A percentile compares a stretch with the other conserved stretches of the same genome.
These are phyloP conservation scores for Brasenia schreberi DNA, from an alignment of 164 flowering plant genomes.

Conservation along the genomic window DNA sequence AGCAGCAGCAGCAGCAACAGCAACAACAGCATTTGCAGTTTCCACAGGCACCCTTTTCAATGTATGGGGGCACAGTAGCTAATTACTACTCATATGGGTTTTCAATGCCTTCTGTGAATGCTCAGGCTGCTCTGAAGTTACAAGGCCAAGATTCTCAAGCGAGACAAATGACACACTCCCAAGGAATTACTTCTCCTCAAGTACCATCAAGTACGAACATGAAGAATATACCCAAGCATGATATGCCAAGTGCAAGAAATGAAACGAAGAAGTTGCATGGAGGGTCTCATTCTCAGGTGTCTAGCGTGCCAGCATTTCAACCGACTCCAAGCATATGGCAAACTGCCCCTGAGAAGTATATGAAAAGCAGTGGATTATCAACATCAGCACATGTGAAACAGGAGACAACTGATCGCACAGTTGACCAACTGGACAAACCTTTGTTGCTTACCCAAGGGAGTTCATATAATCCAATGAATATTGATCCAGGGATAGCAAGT, in stretches of 20 bases:
- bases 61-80: slow-evolving; percentile 40
- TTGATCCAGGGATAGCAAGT: slow-evolving; percentile 31
- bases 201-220: slow-evolving; percentile 23
- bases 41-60: slow-evolving; percentile 45
- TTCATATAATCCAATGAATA: slow-evolving; percentile 21
- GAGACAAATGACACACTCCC: slow-evolving; percentile 45
- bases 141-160: slow-evolving; percentile 51
- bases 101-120: slow-evolving; percentile 33
- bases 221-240: slow-evolving; percentile 30
- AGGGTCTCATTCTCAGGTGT: slow-evolving; percentile 35
- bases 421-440: slow-evolving; percentile 44
- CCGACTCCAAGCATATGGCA: slow-evolving; percentile 46
- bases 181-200: slow-evolving; percentile 28
- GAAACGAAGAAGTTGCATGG: slow-evolving; percentile 49
- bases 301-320: slow-evolving; percentile 32
- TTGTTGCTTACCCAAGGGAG: slow-evolving; percentile 22
- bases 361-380: slow-evolving; percentile 14
- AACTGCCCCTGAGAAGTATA: slow-evolving; percentile 12
- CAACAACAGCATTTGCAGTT: slow-evolving; percentile 26
- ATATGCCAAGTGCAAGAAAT: slow-evolving; percentile 27
- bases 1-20: neutral
- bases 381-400: slow-evolving; percentile 39
- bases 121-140: slow-evolving; percentile 31
- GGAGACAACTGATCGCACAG: slow-evolving; percentile 47
- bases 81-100: slow-evolving; percentile 27